Conservation (phyloP, 257 asterid genomes). For the Paraleonurus japonicus region DNA sequence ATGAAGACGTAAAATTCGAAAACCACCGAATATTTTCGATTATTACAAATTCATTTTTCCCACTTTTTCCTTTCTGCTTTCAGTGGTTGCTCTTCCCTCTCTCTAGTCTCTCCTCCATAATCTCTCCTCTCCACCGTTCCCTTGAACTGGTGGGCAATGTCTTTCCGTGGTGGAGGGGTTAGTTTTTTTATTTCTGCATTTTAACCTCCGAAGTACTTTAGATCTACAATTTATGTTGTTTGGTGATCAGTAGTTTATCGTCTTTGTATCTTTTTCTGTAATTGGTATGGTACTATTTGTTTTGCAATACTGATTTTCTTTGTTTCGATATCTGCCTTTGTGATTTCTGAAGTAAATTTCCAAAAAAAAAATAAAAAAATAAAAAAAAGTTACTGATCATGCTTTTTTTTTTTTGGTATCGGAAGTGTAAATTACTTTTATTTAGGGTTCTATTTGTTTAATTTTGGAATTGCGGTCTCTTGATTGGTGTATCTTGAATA, state of each 20-base stretch:
- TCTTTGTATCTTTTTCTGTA: background rate
- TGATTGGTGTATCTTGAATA: background rate
- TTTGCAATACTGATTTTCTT: background rate
- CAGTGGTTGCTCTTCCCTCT: background rate
- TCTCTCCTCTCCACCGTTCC: constrained; percentile 1
- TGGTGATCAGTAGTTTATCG: constrained; percentile 12
- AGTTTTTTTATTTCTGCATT: constrained; percentile 1
- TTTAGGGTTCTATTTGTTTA: background rate
- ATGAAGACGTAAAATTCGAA: background rate
- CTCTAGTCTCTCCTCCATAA: too few species aligned
- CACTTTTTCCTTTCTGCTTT: background rate
- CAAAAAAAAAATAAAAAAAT: background rate
- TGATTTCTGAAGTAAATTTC: background rate
- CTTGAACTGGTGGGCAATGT: constrained; percentile 23
- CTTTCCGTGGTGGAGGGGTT: constrained; percentile 37
- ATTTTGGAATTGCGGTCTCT: background rate
- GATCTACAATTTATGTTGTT: constrained; percentile 13
- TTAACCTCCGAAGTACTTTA: background rate
- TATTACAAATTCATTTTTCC: constrained; percentile 5
- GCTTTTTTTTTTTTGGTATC: background rate
- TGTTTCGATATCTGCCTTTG: background rate
- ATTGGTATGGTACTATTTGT: background rate
- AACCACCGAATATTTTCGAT: background rate
- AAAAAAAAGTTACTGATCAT: background rate
- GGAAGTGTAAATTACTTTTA: background rate